Evolutionary conservation across 148 eudicot genomes (phyloP).

Genomic region (Vaccinium myrtillus): DNA sequence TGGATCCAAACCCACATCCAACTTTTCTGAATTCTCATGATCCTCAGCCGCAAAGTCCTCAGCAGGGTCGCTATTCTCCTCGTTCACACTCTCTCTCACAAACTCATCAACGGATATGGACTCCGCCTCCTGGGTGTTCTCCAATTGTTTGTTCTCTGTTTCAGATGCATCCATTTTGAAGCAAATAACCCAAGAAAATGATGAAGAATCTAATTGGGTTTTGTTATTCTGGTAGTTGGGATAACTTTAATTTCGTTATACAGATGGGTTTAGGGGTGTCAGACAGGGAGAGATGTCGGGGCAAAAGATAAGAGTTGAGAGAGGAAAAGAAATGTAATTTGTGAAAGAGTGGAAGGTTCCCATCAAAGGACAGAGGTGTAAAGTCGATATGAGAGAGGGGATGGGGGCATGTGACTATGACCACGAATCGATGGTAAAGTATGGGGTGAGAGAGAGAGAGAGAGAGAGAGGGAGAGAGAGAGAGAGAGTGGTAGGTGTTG

Average conservation of each 20-base stretch:
- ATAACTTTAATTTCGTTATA: not conserved
- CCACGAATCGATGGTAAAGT: not conserved
- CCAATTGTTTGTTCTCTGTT: not conserved
- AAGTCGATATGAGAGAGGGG: not conserved
- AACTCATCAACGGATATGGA: not conserved
- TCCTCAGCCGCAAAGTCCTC: not conserved
- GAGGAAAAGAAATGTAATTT: not conserved
- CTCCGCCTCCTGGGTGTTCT: not conserved
- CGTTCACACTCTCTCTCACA: not conserved
- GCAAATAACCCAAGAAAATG: not conserved
- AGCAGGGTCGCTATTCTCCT: not conserved
- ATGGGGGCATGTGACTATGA: not conserved
- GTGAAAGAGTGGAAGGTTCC: not conserved
- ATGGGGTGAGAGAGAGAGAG: too few species aligned
- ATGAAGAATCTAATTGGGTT: not conserved
- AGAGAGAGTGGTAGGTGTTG: not conserved
- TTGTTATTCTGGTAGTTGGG: not conserved
- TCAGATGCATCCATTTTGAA: conserved; percentile 6
- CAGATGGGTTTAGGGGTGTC: not conserved
- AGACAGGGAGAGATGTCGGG: not conserved
- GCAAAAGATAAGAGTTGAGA: not conserved
- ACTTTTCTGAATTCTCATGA: not conserved
- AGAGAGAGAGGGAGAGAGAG: too few species aligned
- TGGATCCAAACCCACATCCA: conserved; percentile 1
- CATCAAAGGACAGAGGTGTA: not conserved